phyloP scores from a whole-genome alignment of 441 rosid species.

The Mallotus repandus region DNA sequence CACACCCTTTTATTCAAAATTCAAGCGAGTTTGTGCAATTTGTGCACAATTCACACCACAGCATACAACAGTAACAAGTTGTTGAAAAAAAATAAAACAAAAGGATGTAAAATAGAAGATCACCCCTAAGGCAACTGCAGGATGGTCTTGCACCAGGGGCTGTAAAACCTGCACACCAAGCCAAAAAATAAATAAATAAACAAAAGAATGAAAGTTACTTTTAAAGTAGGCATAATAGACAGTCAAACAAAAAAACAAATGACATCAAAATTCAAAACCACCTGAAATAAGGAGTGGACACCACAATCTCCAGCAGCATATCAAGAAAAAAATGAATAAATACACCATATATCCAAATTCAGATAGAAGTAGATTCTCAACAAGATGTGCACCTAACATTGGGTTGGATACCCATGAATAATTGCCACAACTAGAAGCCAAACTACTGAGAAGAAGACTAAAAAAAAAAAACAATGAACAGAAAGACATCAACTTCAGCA shows the following conservation, averaged over 20 bases:
- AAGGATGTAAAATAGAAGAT: slow-evolving; percentile 6
- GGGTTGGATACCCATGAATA: background rate
- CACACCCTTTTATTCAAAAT: background rate
- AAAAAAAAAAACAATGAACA: background rate
- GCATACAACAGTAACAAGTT: background rate
- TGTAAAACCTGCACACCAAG: slow-evolving; percentile 37
- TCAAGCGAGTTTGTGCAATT: background rate
- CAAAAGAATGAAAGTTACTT: background rate
- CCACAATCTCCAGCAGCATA: slow-evolving; percentile 54
- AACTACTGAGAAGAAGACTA: no score
- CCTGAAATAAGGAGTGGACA: slow-evolving; percentile 59
- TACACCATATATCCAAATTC: background rate
- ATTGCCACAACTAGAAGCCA: background rate
- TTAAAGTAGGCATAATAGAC: background rate
- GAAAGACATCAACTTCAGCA: background rate
- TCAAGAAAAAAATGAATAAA: slow-evolving; percentile 1
- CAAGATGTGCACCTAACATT: no score
- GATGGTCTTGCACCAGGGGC: slow-evolving; percentile 41
- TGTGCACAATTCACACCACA: background rate
- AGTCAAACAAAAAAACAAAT: background rate
- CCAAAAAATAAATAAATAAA: background rate
- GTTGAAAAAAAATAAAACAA: background rate
- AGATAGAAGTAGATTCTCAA: background rate
- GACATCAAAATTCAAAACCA: slow-evolving; percentile 18
- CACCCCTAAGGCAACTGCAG: slow-evolving; percentile 50